Evolutionary conservation across 2,329 filamentous ascomycete species (phyloP).

Genomic region (Colletotrichum kahawae): DNA sequence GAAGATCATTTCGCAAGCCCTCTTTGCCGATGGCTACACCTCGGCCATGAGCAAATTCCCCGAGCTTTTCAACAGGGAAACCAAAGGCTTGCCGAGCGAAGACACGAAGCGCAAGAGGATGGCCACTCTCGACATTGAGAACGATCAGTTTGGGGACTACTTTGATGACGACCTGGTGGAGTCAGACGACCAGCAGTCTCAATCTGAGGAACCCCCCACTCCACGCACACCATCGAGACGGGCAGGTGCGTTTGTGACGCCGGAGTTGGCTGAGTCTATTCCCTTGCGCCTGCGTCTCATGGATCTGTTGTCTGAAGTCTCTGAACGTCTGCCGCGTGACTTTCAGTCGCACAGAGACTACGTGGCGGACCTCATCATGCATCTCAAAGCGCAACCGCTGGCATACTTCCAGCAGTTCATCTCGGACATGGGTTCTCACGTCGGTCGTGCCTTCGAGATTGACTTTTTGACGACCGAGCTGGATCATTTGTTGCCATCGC

Average conservation of each 20-base stretch:
- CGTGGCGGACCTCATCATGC: constrained; percentile 62
- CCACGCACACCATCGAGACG: constrained; percentile 18
- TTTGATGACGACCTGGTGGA: constrained; percentile 47
- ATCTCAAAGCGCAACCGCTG: constrained; percentile 63
- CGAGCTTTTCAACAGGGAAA: constrained; percentile 73
- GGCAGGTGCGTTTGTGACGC: constrained; percentile 38
- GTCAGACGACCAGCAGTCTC: constrained; percentile 48
- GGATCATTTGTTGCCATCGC: constrained; percentile 46
- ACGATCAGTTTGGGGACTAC: constrained; percentile 66
- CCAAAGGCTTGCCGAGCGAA: constrained; percentile 45
- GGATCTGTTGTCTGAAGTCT: constrained; percentile 54
- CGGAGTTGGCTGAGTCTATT: constrained; percentile 58
- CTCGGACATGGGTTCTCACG: constrained; percentile 21
- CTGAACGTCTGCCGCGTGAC: constrained; percentile 48
- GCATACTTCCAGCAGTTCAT: constrained; percentile 62
- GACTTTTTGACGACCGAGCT: constrained; percentile 38
- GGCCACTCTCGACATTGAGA: constrained; percentile 59
- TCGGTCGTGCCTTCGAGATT: background rate
- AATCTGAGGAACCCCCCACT: constrained; percentile 35
- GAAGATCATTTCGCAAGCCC: constrained; percentile 66
- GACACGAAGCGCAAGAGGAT: constrained; percentile 56
- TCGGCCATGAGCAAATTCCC: constrained; percentile 59
- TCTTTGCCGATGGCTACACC: constrained; percentile 69
- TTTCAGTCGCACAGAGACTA: constrained; percentile 54
- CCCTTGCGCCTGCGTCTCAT: constrained; percentile 68